These are phyloP conservation scores for Candida ulmi DNA, from an alignment of 805 yeast genomes.

Conservation along the genomic window DNA sequence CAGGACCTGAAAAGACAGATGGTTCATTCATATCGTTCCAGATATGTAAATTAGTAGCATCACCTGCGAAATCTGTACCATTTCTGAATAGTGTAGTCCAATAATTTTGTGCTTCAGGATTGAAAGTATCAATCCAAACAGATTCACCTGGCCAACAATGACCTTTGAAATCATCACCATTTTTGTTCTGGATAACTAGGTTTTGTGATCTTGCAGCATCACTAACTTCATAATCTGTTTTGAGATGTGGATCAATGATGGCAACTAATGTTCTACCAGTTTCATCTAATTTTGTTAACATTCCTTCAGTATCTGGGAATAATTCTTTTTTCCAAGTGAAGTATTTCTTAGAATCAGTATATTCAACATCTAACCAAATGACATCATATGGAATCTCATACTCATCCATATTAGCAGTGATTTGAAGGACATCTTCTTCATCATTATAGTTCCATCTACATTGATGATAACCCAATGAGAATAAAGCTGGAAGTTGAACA, in stretches of 20 bases:
- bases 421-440: slow-evolving; percentile 75
- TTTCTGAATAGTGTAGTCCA: slow-evolving; percentile 56
- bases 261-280: slow-evolving; percentile 80
- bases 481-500: slow-evolving; percentile 65
- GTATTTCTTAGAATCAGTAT: slow-evolving; percentile 79
- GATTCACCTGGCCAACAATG: slow-evolving; percentile 99
- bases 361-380: slow-evolving; percentile 94
- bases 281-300: slow-evolving; percentile 59
- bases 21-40: slow-evolving; percentile 99
- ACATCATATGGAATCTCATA: slow-evolving; percentile 79
- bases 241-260: slow-evolving; percentile 89
- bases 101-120: slow-evolving; percentile 49
- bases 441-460: slow-evolving; percentile 97
- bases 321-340: slow-evolving; percentile 81
- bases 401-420: slow-evolving; percentile 65
- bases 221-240: slow-evolving; percentile 62
- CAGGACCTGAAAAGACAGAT: slow-evolving; percentile 91
- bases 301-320: slow-evolving; percentile 69
- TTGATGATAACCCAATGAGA: slow-evolving; percentile 89
- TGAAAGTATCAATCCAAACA: slow-evolving; percentile 84
- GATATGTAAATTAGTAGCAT: slow-evolving; percentile 62
- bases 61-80: slow-evolving; percentile 40
- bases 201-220: slow-evolving; percentile 37
- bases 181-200: slow-evolving; percentile 41
- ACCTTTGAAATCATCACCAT: slow-evolving; percentile 57